These are phyloP conservation scores for Pseudogymnoascus sp. DNA, from an alignment of 2,329 filamentous ascomycete genomes.

Conservation along the genomic window DNA sequence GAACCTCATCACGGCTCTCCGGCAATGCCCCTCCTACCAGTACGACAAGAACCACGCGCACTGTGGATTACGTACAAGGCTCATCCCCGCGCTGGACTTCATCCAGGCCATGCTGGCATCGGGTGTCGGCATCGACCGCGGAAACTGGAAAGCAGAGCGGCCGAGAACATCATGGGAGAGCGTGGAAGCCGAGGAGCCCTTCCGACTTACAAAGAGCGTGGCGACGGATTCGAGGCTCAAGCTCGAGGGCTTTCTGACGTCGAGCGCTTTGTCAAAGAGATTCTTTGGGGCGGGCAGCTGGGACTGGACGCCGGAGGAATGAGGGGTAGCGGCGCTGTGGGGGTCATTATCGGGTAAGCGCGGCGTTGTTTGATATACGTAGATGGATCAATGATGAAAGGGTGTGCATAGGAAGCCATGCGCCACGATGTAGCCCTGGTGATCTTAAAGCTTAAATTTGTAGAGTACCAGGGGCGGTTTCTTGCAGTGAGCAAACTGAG, in stretches of 20 bases:
- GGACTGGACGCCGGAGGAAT: slow-evolving; percentile 42
- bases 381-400: neutral
- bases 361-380: neutral
- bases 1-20: slow-evolving; percentile 49
- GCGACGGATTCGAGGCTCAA: slow-evolving; percentile 43
- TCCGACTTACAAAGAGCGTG: slow-evolving; percentile 38
- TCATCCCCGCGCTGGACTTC: slow-evolving; percentile 58
- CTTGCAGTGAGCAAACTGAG: neutral
- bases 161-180: slow-evolving; percentile 34
- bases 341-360: neutral
- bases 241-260: slow-evolving; percentile 40
- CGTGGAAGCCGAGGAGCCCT: slow-evolving; percentile 23
- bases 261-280: slow-evolving; percentile 40
- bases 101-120: slow-evolving; percentile 49
- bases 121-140: slow-evolving; percentile 34
- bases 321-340: neutral
- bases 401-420: neutral
- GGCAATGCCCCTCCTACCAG: slow-evolving; percentile 63
- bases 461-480: neutral
- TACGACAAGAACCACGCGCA: slow-evolving; percentile 65
- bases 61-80: slow-evolving; percentile 58
- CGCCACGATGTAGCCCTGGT: neutral
- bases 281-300: slow-evolving; percentile 49
- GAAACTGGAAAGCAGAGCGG: slow-evolving; percentile 38
- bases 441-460: neutral